Evolutionary conservation across 2,329 filamentous ascomycete species (phyloP).

Genomic region (Calonectria pseudoreteaudii): DNA sequence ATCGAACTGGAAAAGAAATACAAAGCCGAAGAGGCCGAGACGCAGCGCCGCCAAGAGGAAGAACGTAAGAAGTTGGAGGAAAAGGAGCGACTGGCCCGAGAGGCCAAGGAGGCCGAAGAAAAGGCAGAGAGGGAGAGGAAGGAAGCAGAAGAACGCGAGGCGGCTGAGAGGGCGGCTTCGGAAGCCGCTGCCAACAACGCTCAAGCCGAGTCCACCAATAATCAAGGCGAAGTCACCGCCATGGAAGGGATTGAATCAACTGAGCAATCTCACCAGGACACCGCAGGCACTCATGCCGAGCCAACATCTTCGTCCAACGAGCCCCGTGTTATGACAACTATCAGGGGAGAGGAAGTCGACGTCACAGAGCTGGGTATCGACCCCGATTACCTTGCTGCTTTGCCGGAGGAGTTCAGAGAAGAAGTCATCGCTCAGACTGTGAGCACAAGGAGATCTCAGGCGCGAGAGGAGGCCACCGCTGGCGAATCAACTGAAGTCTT

Average conservation of each 20-base stretch:
- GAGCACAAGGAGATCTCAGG: conserved; percentile 83
- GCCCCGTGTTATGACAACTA: conserved; percentile 80
- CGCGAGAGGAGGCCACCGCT: conserved; percentile 72
- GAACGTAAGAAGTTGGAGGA: conserved; percentile 73
- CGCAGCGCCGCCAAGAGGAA: conserved; percentile 63
- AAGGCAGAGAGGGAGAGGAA: conserved; percentile 74
- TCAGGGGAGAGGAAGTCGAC: conserved; percentile 88
- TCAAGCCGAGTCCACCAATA: conserved; percentile 17
- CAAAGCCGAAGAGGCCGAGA: conserved; percentile 69
- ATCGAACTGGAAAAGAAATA: conserved; percentile 82
- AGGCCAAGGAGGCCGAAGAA: conserved; percentile 80
- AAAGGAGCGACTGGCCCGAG: conserved; percentile 73
- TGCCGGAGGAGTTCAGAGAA: conserved; percentile 96
- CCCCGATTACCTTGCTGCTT: conserved; percentile 91
- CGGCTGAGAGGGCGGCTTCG: conserved; percentile 66
- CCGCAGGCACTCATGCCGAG: conserved; percentile 45
- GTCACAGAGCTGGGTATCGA: conserved; percentile 97
- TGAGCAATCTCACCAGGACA: conserved; percentile 46
- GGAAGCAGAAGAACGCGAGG: conserved; percentile 77
- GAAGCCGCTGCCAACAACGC: conserved; percentile 56
- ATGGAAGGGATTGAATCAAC: conserved; percentile 84
- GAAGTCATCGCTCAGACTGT: conserved; percentile 95
- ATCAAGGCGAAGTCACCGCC: conserved; percentile 49
- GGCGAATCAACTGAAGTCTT: conserved; percentile 88
- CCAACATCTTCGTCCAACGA: conserved; percentile 35